Percentiles rank a stretch among this genome's conserved stretches.
Evolutionary conservation across 768 basidiomycete genomes (phyloP).

Genomic region (Tulasnella sp.): DNA sequence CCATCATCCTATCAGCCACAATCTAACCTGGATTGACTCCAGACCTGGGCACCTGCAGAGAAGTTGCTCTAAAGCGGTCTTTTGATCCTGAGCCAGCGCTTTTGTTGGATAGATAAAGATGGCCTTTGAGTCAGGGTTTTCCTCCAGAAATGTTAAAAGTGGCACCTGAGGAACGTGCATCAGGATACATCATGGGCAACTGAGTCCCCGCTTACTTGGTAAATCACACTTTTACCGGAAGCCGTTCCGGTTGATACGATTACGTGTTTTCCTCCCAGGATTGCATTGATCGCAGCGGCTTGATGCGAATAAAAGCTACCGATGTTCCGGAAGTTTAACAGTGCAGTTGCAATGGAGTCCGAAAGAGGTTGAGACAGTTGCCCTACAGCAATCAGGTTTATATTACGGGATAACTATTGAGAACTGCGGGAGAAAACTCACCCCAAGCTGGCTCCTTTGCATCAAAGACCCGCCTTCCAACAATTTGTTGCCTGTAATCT

Average conservation of each 20-base stretch:
- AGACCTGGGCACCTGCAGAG: slow-evolving; percentile 47
- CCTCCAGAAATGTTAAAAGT: slow-evolving; percentile 49
- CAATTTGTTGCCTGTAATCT: slow-evolving; percentile 64
- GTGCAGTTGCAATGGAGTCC: slow-evolving; percentile 38
- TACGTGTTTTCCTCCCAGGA: slow-evolving; percentile 48
- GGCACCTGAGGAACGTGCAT: slow-evolving; percentile 41
- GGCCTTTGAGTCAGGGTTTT: slow-evolving; percentile 47
- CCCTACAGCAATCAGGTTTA: slow-evolving; percentile 15
- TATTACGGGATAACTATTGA: not conserved
- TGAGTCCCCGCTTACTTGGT: slow-evolving; percentile 39
- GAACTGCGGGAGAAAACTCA: slow-evolving; percentile 19
- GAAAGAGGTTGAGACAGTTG: slow-evolving; percentile 47
- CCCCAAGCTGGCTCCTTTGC: slow-evolving; percentile 43
- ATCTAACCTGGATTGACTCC: slow-evolving; percentile 40
- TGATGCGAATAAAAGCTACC: slow-evolving; percentile 55
- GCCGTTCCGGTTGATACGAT: slow-evolving; percentile 86
- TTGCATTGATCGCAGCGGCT: slow-evolving; percentile 52
- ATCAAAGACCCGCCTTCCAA: slow-evolving; percentile 39
- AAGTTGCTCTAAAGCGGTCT: slow-evolving; percentile 51
- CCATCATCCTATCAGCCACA: not conserved
- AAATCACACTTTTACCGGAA: slow-evolving; percentile 79
- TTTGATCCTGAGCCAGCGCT: slow-evolving; percentile 84
- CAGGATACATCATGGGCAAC: not conserved
- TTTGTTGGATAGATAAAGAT: slow-evolving; percentile 87
- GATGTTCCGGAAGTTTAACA: slow-evolving; percentile 48